Base-by-base conservation (phyloP, 208 protist genomes). In the Leishmania major region DNA sequence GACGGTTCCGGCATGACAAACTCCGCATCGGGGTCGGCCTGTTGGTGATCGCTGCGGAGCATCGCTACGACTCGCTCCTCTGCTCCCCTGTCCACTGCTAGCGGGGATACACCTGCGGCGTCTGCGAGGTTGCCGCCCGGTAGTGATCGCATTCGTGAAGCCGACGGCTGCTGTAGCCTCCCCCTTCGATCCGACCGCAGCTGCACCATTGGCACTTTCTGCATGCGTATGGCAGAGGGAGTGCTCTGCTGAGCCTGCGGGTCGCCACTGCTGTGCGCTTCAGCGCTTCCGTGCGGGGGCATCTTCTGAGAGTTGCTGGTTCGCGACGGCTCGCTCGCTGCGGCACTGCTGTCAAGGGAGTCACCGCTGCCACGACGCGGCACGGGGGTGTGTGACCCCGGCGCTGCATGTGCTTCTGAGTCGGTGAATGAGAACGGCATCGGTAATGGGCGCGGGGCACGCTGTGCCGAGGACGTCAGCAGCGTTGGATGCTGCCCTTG, bases 21-120 rank as follows among this genome's bases (percentile, higher is more conserved):
- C 13, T 49, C 43, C 57, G 45, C 59, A 25, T 79, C 51, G 4
- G 81, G 81, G 47, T 40, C 45, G 67, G 62, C 47, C 19, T 71
- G 78, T 17, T 82, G 70, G n/a, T 75, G 77, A 45, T 90, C 69
- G n/a, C 77, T 70, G 40, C 59, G 72, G 59, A 92, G 74, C 80
- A 89, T 86, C 19, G 74, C 85, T 78, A 86, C 69, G 19, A 94
- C 80, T 51, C 88, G 81, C 37, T 78, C 62, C 74, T 91, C 88
- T 13, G 84, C 88, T 25, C 64, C 55, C 25, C 10, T 62, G 35
- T 85, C 85, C 31, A 66, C 66, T n/a, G 78, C 77, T 43, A 89
- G 81, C 17, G 82, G 60, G 1, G 82, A 77, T 7, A 89, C 81
- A 37, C 87, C 79, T 11, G 47, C 55, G 5, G 81, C 79, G 45